Evolutionary conservation across 2,329 filamentous ascomycete species (phyloP).

Genomic region (Leptographium galeiforme): DNA sequence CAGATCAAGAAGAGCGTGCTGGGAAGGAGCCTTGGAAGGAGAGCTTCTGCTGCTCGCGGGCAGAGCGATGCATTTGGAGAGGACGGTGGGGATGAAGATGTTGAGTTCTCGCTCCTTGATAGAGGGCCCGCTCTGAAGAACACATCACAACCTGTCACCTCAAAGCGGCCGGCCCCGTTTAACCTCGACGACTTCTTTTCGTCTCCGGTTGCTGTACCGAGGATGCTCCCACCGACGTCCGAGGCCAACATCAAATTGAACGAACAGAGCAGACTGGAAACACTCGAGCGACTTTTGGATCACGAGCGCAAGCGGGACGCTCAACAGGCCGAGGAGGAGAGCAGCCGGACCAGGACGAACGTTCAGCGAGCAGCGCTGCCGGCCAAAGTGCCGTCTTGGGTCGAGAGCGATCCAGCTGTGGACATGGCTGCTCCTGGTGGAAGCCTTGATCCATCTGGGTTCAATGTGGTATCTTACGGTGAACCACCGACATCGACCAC

Average conservation of each 20-base stretch:
- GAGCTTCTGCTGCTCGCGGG: not conserved
- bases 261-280: constrained; percentile 5
- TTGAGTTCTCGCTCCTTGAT: constrained; percentile 33
- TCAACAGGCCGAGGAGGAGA: not conserved
- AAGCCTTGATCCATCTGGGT: not conserved
- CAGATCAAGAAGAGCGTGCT: not conserved
- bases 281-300: constrained; percentile 3
- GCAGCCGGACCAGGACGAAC: not conserved
- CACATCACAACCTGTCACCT: not conserved
- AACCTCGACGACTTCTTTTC: constrained; percentile 34
- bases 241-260: constrained; percentile 8
- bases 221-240: constrained; percentile 11
- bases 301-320: constrained; percentile 4
- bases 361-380: too few species aligned
- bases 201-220: constrained; percentile 32
- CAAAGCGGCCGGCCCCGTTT: not conserved
- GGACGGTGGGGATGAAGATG: constrained; percentile 20
- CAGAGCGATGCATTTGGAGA: not conserved
- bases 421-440: not conserved
- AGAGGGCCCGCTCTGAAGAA: constrained; percentile 3
- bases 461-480: not conserved
- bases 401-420: not conserved
- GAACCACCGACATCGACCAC: not conserved
- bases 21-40: not conserved
- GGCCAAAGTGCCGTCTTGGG: not conserved